A percentile compares a stretch with the other conserved stretches of the same genome.
Evolutionary conservation across 2,329 filamentous ascomycete species (phyloP).

Genomic region (Penicillium sp.): DNA sequence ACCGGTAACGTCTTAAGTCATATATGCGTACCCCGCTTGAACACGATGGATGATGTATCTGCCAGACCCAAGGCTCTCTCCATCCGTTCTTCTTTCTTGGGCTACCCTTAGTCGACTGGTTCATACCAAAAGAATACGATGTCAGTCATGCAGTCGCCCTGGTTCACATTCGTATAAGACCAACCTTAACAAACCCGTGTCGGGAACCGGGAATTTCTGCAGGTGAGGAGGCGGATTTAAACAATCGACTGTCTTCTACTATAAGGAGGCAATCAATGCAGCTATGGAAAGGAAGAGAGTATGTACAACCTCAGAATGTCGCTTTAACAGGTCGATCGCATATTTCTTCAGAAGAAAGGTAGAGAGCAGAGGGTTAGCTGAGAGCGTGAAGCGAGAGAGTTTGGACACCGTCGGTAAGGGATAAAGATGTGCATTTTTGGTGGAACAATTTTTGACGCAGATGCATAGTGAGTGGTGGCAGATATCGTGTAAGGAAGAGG

Average conservation of each 20-base stretch:
- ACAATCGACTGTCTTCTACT: background rate
- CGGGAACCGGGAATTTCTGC: background rate
- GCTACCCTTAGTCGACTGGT: background rate
- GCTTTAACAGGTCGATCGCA: no score
- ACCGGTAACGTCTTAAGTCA: background rate
- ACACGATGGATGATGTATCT: constrained; percentile 2
- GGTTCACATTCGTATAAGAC: constrained; percentile 5
- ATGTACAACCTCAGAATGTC: no score
- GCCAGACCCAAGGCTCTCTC: background rate
- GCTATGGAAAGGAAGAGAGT: background rate
- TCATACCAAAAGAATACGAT: constrained; percentile 4
- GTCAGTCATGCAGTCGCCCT: constrained; percentile 3
- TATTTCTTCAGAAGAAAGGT: no score
- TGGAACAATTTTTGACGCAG: background rate
- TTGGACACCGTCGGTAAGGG: background rate
- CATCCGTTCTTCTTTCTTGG: no score
- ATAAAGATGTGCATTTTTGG: no score
- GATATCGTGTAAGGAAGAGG: background rate
- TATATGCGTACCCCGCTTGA: constrained; percentile 4
- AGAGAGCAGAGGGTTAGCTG: no score
- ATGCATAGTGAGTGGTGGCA: background rate
- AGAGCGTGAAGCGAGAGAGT: background rate
- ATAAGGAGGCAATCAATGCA: background rate
- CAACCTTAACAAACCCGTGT: background rate
- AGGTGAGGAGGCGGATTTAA: background rate